Evolutionary conservation across 164 flowering plant genomes (phyloP), one percentile per base, ranked within the genome.

Genomic region (Vitis labrusca): DNA sequence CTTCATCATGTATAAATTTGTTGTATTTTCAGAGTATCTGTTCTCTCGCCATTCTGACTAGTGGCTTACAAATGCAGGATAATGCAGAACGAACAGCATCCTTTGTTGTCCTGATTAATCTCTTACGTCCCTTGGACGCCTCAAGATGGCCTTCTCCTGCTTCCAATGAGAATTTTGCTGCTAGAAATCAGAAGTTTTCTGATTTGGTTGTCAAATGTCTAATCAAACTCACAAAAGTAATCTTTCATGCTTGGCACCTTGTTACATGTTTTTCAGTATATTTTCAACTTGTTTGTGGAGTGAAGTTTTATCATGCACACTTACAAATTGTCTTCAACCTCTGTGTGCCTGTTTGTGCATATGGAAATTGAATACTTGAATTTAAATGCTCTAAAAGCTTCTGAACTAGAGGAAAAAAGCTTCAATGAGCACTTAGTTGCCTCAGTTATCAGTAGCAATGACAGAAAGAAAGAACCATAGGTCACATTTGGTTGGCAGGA

Each of bases 51-150:
- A 23, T 63, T 68, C 64, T 71, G 50, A 71, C 63, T 32, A 16
- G 12, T 65, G 47, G n/a, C 44, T 71, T 65, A 17, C 64, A n/a
- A 11, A 37, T 81, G 47, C 91, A 96, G 99, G 99, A 96, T 71
- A 91, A 96, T 84, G 98, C 99, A 8, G 99, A 96, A 50, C 86
- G 99, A 50, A 96, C 98, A 27, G 88, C 97, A 9, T 93, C 99
- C 10, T 93, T 96, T 82, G 97, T 85, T 59, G 99, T 96, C 50
- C 86, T 96, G 44, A 93, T 96, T 55, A 93, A 91, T 80, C 86
- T 91, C 5, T 82, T 96, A 74, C 89, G 91, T 53, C 99, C 99
- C 49, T 71, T 96, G 71, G 99, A 96, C 76, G 94, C 97, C 5
- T 84, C 94, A 50, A 88, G 97, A 79, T 93, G 98, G 99, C 99